Conservation (phyloP, 805 yeast genomes). For the Monosporozyma solicola region DNA sequence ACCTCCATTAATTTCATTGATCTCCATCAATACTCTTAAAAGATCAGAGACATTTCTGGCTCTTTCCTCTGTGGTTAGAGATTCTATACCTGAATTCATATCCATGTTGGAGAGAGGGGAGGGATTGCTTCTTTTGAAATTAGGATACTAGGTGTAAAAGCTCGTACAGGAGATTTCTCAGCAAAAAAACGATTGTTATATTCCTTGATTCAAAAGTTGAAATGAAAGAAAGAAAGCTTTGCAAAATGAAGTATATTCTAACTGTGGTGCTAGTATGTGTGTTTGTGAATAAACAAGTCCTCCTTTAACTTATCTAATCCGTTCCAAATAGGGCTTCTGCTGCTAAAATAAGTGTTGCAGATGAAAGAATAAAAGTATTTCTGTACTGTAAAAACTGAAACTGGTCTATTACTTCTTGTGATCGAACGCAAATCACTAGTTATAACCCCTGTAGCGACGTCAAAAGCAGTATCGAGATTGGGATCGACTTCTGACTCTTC, state of each 20-base stretch:
- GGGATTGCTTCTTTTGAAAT: too few relatives aligned
- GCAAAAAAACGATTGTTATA: too few relatives aligned
- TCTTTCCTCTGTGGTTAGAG: slow-evolving; percentile 25
- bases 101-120: background rate
- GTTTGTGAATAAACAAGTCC: background rate
- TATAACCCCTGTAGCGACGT: too few relatives aligned
- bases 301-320: background rate
- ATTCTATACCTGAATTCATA: slow-evolving; percentile 11
- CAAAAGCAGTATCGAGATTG: too few relatives aligned
- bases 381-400: background rate
- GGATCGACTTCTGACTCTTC: too few relatives aligned
- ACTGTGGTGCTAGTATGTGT: background rate
- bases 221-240: too few relatives aligned
- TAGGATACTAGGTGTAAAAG: too few relatives aligned
- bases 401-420: background rate
- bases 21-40: slow-evolving; percentile 28
- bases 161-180: too few relatives aligned
- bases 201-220: too few relatives aligned
- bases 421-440: background rate
- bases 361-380: background rate
- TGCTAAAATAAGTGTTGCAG: background rate
- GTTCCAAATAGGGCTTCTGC: background rate
- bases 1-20: slow-evolving; percentile 30
- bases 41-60: slow-evolving; percentile 28
- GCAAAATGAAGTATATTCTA: too few relatives aligned